These are phyloP conservation scores for Daldinia concentrica DNA, from an alignment of 495 filamentous ascomycete species.

Conservation along the genomic window DNA sequence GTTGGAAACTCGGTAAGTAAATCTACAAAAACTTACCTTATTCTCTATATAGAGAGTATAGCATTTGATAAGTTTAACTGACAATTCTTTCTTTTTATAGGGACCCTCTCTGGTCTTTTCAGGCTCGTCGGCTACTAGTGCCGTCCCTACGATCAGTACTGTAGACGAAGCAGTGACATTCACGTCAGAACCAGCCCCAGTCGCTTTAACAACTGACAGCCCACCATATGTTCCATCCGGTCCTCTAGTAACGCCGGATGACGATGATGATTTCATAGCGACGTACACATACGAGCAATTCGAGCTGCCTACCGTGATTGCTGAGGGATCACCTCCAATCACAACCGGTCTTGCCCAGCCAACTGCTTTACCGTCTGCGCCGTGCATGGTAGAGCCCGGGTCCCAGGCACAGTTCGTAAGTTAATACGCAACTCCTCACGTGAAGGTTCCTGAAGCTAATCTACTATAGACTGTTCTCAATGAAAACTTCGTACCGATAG, in stretches of 20 bases:
- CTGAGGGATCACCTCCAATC: neutral
- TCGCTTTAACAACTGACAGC: constrained; percentile 1
- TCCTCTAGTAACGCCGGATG: constrained; percentile 12
- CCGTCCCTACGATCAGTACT: neutral
- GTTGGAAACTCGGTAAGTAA: constrained; percentile 8
- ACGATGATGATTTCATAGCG: constrained; percentile 10
- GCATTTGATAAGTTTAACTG: neutral
- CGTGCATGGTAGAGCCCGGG: neutral
- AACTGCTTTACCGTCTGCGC: neutral
- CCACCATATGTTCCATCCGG: constrained; percentile 19
- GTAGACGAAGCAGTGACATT: neutral
- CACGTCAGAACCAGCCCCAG: neutral
- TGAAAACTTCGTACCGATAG: neutral
- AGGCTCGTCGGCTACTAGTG: neutral
- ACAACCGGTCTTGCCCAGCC: neutral
- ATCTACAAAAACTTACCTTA: neutral
- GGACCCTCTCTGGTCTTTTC: neutral
- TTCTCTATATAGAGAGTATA: no score
- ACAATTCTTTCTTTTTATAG: neutral
- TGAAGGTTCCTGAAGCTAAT: neutral
- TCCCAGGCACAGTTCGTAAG: neutral
- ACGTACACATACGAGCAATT: neutral
- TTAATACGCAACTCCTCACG: neutral
- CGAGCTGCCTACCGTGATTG: neutral
- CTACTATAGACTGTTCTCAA: neutral